Evolutionary conservation across 2,329 filamentous ascomycete species (phyloP).

Genomic region (Colletotrichum sp.): DNA sequence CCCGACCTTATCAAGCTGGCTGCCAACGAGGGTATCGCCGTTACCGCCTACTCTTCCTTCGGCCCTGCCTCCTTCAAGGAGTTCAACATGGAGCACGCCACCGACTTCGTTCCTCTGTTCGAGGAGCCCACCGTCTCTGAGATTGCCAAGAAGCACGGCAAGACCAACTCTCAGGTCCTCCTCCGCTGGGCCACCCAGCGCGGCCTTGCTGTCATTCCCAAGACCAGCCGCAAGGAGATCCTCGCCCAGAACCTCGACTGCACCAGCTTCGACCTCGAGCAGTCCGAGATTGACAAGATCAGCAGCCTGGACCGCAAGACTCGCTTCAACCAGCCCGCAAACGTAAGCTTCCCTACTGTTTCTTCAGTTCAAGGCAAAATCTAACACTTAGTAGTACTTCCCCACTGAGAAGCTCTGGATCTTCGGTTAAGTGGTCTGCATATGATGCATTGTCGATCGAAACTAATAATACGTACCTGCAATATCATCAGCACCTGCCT

Average conservation of each 20-base stretch:
- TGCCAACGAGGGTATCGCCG: slow-evolving; percentile 70
- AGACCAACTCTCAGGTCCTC: slow-evolving; percentile 80
- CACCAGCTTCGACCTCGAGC: slow-evolving; percentile 67
- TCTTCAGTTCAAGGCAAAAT: neutral
- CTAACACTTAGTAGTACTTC: slow-evolving; percentile 53
- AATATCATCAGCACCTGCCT: neutral
- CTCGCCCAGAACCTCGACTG: slow-evolving; percentile 73
- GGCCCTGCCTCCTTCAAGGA: slow-evolving; percentile 81
- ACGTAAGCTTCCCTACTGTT: slow-evolving; percentile 54
- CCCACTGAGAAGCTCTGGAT: slow-evolving; percentile 61
- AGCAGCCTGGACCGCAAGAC: slow-evolving; percentile 67
- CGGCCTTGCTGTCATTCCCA: slow-evolving; percentile 81
- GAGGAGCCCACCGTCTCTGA: slow-evolving; percentile 68
- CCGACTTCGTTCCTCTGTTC: slow-evolving; percentile 71
- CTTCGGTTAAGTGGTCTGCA: slow-evolving; percentile 51
- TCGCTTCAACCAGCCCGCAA: slow-evolving; percentile 79
- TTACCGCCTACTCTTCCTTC: slow-evolving; percentile 87
- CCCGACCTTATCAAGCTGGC: slow-evolving; percentile 72
- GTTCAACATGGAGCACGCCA: slow-evolving; percentile 73
- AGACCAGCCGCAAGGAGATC: slow-evolving; percentile 62
- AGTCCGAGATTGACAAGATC: slow-evolving; percentile 72
- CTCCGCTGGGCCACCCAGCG: slow-evolving; percentile 89
- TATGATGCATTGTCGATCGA: neutral
- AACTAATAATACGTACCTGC: neutral
- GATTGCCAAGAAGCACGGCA: slow-evolving; percentile 73